Base-by-base conservation (phyloP, 2,329 filamentous ascomycete species). In the Coniochaeta sp. region DNA sequence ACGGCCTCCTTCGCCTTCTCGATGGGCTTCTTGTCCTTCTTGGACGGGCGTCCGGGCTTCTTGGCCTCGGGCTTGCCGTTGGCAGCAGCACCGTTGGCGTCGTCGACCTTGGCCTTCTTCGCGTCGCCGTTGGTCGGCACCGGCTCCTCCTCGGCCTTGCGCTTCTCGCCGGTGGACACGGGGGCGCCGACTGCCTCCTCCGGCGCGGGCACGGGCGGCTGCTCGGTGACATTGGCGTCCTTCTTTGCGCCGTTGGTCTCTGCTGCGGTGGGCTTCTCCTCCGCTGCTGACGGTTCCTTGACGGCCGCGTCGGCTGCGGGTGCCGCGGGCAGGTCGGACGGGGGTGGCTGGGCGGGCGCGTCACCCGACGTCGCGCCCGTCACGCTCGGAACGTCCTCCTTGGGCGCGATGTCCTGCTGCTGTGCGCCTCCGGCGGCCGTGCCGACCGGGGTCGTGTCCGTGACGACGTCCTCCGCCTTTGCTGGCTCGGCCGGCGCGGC, bases 21-120 rank as follows among this genome's bases (percentile, higher is more conserved):
- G 14, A 34, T 52, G 16, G 59, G n/a, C 55, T 61, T 61, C 36
- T 68, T 71, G 61, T 72, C 70, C 32, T 74, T 66, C 65, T 74
- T 75, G 63, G 64, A 72, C 9, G 72, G 70, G 9, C 72, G 69
- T 19, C 70, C 71, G n/a, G 64, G 66, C 58, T 74, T 74, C 60
- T 67, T 73, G 44, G 66, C 58, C 30, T 56, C 30, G 28, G 54
- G 19, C 24, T 28, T 52, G 34, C 66, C 64, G 52, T 64, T 58
- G 40, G 62, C n/a, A n/a, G n/a, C n/a, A n/a, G n/a, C 58, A 22
- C 26, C 22, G 38, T 30, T 32, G 16, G 59, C 54, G 30, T 62
- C 54, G 30, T 62, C 60, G 10, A 36, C 42, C 59, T 60, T 63
- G 24, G 32, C 36, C 28, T 61, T 60, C 54, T 61, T 55, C 14